Evolutionary conservation across 148 eudicot genomes (phyloP), one percentile per base, ranked within the genome.

Genomic region (Persicaria maculosa): DNA sequence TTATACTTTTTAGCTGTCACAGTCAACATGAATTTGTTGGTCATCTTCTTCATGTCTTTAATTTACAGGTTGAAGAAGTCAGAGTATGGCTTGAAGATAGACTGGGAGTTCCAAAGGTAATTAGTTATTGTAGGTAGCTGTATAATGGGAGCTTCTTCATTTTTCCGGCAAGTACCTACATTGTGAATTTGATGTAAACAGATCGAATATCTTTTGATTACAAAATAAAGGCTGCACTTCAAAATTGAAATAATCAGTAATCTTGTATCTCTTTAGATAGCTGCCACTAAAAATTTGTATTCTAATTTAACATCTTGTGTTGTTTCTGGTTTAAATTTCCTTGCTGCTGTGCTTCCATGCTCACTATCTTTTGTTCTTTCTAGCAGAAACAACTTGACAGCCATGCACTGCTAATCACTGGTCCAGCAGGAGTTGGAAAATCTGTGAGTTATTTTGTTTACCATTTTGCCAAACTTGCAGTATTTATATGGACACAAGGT

Each of bases 381-480:
- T 10, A 81, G 81, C 85, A 85, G 97, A 80, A 68, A 67, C 84
- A 74, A 68, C 36, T 77, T 73, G 68, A 44, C 20, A 85, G 73
- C 72, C 75, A 90, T 82, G 97, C 76, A 77, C 90, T 94, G 75
- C 81, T 94, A 73, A 84, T 94, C 62, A 85, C 85, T 76, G 98
- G 98, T 71, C 96, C 80, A 81, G 85, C 98, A 80, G 98, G 98
- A 78, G 89, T 83, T 78, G 98, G 98, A 76, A 94, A 94, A 94
- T 90, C 98, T 79, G 98, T 94, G 88, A 72, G 97, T 82, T 72
- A 55, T 55, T 22, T 69, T 44, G 59, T 54, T 50, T 72, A 9
- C 25, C 14, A 22, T 72, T 61, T 36, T 57, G 47, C 64, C 65
- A 64, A 25, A 10, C 25, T 61, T 61, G 11, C 43, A 25, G 9